These are phyloP conservation scores for Fusarium torulosum DNA, from an alignment of 2,329 filamentous ascomycete species.

Conservation along the genomic window DNA sequence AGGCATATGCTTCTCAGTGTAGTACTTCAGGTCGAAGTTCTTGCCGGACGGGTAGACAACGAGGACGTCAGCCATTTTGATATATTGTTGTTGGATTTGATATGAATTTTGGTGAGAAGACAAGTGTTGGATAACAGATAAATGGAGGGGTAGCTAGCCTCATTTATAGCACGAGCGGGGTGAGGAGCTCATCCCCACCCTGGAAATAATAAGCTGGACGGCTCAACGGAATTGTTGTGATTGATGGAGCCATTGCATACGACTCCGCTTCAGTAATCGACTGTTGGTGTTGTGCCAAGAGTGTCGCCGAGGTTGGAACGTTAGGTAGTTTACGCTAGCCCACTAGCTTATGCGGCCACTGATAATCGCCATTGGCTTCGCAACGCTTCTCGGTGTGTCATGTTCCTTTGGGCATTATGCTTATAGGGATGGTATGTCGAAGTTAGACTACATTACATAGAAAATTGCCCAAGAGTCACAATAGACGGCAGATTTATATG, in stretches of 20 bases:
- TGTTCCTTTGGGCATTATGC: neutral
- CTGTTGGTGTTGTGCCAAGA: neutral
- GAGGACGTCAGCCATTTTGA: slow-evolving; percentile 43
- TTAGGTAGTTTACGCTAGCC: neutral
- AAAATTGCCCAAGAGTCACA: too few relatives aligned
- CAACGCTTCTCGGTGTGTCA: neutral
- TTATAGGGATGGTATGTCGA: neutral
- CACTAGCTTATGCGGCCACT: neutral
- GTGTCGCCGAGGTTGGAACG: neutral
- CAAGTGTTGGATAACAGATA: neutral
- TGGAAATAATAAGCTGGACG: slow-evolving; percentile 8
- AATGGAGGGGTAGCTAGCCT: slow-evolving; percentile 24
- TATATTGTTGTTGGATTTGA: neutral
- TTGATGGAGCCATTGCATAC: slow-evolving; percentile 9
- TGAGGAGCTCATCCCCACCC: slow-evolving; percentile 16
- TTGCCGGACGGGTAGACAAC: slow-evolving; percentile 47
- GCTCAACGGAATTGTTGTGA: slow-evolving; percentile 25
- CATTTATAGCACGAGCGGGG: slow-evolving; percentile 20
- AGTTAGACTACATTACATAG: neutral
- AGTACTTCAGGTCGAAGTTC: slow-evolving; percentile 47
- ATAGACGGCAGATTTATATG: neutral
- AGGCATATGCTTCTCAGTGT: slow-evolving; percentile 47
- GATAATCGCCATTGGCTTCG: neutral
- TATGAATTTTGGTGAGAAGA: neutral
- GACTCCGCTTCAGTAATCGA: slow-evolving; percentile 4